Evolutionary conservation across 805 yeast species (phyloP).

Genomic region (Wickerhamiella sorbophila): DNA sequence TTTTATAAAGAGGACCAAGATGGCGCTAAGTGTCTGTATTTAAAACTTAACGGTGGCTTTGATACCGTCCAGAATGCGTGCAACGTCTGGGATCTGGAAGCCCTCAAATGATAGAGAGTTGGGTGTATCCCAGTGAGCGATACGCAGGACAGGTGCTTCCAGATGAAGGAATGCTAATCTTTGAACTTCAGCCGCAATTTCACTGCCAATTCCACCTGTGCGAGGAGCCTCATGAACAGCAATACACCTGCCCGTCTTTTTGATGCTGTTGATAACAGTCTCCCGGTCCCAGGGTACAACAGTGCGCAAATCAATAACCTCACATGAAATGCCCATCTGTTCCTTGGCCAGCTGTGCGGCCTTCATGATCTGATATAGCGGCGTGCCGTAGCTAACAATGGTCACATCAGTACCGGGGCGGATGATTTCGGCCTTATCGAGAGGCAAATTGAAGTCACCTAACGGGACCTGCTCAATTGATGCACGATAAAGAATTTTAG

Average conservation of each 20-base stretch:
- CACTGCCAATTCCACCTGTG: conserved; percentile 87
- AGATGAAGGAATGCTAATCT: conserved; percentile 85
- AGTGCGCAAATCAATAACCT: conserved; percentile 79
- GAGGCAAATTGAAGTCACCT: conserved; percentile 70
- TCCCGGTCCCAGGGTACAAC: conserved; percentile 84
- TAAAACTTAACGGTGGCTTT: conserved; percentile 19
- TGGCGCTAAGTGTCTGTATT: not conserved
- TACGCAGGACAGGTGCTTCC: conserved; percentile 90
- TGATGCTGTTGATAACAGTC: conserved; percentile 63
- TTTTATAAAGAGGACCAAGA: too few relatives aligned
- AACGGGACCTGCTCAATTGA: conserved; percentile 71
- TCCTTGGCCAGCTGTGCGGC: conserved; percentile 71
- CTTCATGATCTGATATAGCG: conserved; percentile 58
- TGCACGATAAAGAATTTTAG: conserved; percentile 78
- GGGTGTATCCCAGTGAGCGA: conserved; percentile 95
- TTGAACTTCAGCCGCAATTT: conserved; percentile 87
- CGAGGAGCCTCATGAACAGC: conserved; percentile 89
- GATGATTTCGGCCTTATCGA: conserved; percentile 80
- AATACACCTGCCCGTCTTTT: conserved; percentile 72
- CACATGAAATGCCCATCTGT: conserved; percentile 68
- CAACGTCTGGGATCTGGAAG: conserved; percentile 81
- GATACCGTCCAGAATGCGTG: conserved; percentile 22
- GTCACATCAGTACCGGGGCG: conserved; percentile 71
- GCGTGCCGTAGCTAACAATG: conserved; percentile 72
- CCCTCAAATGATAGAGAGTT: conserved; percentile 91